Evolutionary conservation across 1,284 basidiomycete genomes (phyloP).

Genomic region (Rhodotorula sp.): DNA sequence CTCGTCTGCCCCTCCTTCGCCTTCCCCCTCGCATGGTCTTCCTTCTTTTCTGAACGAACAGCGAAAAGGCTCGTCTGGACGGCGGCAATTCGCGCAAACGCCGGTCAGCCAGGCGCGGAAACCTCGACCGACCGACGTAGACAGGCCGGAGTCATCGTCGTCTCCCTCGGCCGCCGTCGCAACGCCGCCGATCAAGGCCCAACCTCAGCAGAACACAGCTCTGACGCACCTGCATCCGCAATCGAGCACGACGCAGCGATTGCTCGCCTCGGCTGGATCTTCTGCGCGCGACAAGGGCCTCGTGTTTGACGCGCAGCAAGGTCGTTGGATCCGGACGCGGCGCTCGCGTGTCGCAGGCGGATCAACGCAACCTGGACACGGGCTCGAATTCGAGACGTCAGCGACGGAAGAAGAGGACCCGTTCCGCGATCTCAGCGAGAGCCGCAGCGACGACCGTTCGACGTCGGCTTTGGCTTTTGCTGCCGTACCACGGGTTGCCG

Average conservation of each 20-base stretch:
- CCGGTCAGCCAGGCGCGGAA: background rate
- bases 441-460: conserved; percentile 4
- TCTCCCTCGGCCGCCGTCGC: background rate
- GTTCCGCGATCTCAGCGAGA: conserved; percentile 30
- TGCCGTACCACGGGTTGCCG: background rate
- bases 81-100: conserved; percentile 9
- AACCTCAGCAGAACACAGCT: background rate
- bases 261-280: conserved; percentile 55
- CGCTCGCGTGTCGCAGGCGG: background rate
- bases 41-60: background rate
- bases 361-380: background rate
- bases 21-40: background rate
- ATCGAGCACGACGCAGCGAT: conserved; percentile 58
- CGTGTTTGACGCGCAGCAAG: conserved; percentile 73
- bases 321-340: conserved; percentile 70
- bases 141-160: background rate
- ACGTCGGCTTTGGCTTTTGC: background rate
- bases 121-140: background rate
- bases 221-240: conserved; percentile 61
- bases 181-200: background rate
- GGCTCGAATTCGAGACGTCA: background rate
- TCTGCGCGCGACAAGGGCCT: conserved; percentile 75
- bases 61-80: conserved; percentile 1
- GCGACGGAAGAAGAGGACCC: conserved; percentile 31
- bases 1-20: conserved; percentile 7